Percentiles rank a stretch among this genome's conserved stretches.
phyloP scores from a whole-genome alignment of 2,329 filamentous ascomycete species.

The Neofusicoccum kwambonambiense region DNA sequence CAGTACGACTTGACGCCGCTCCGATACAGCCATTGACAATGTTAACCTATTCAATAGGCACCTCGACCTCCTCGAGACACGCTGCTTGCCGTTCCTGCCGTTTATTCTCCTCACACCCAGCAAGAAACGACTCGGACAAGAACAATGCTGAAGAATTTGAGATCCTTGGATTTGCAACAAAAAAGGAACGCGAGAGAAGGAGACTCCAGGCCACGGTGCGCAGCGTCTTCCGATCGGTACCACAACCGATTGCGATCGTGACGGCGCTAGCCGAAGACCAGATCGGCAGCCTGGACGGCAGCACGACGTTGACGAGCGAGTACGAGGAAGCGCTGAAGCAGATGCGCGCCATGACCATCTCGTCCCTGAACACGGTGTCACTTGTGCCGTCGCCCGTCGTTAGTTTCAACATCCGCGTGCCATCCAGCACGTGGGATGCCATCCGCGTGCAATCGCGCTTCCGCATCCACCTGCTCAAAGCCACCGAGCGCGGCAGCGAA shows the following conservation, averaged over 20 bases:
- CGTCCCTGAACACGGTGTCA: conserved; percentile 61
- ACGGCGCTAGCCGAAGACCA: conserved; percentile 33
- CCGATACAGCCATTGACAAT: neutral
- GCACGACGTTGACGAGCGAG: neutral
- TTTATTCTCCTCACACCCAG: neutral
- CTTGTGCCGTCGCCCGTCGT: conserved; percentile 56
- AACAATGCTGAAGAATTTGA: no score
- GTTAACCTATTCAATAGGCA: neutral
- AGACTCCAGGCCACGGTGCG: neutral
- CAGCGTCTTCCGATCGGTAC: neutral
- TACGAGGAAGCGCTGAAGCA: neutral
- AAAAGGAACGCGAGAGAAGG: neutral
- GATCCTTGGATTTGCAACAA: neutral
- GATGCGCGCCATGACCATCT: conserved; percentile 56
- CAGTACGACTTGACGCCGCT: neutral
- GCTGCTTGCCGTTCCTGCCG: neutral
- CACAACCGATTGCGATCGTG: conserved; percentile 57
- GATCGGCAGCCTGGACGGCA: neutral
- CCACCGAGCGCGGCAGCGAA: conserved; percentile 28
- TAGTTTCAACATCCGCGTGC: conserved; percentile 60
- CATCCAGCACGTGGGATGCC: conserved; percentile 56
- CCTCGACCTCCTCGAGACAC: neutral
- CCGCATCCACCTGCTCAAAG: conserved; percentile 51
- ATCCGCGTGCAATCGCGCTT: conserved; percentile 46
- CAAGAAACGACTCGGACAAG: neutral